Evolutionary conservation across 2,329 filamentous ascomycete genomes (phyloP).

Genomic region (Penicillium palitans): DNA sequence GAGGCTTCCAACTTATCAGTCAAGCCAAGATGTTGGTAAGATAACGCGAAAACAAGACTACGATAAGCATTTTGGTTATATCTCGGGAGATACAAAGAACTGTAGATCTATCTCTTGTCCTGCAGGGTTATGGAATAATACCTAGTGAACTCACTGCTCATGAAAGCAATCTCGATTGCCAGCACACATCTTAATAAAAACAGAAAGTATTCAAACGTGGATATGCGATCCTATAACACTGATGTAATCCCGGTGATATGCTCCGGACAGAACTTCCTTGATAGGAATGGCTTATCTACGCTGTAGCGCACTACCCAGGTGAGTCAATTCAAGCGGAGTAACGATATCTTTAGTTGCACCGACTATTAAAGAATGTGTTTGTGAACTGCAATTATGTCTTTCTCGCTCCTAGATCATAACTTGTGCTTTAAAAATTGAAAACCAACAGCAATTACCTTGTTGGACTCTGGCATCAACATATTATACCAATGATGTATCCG

Average conservation of each 20-base stretch:
- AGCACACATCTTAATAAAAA: not conserved
- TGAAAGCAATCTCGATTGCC: not conserved
- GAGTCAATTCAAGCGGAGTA: slow-evolving; percentile 1
- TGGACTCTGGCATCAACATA: not conserved
- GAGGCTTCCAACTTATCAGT: not conserved
- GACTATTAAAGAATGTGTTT: not conserved
- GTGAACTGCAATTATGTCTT: not conserved
- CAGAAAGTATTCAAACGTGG: not conserved
- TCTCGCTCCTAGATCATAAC: not conserved
- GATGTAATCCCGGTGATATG: not conserved
- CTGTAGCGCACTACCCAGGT: not conserved
- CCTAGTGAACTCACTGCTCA: not conserved
- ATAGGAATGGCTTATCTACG: not conserved
- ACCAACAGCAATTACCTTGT: not conserved
- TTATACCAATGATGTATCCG: not conserved
- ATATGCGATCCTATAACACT: slow-evolving; percentile 1
- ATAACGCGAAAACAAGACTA: not conserved
- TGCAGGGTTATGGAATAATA: not conserved
- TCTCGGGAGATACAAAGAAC: not conserved
- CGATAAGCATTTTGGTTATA: not conserved
- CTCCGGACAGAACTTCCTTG: slow-evolving; percentile 5
- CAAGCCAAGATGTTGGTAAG: not conserved
- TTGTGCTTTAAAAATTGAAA: not conserved
- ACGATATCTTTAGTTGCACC: not conserved
- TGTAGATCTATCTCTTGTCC: not conserved